A percentile compares a stretch with the other conserved stretches of the same genome.
Evolutionary conservation across 2,329 filamentous ascomycete genomes (phyloP).

Genomic region (Monosporascus cannonballus): DNA sequence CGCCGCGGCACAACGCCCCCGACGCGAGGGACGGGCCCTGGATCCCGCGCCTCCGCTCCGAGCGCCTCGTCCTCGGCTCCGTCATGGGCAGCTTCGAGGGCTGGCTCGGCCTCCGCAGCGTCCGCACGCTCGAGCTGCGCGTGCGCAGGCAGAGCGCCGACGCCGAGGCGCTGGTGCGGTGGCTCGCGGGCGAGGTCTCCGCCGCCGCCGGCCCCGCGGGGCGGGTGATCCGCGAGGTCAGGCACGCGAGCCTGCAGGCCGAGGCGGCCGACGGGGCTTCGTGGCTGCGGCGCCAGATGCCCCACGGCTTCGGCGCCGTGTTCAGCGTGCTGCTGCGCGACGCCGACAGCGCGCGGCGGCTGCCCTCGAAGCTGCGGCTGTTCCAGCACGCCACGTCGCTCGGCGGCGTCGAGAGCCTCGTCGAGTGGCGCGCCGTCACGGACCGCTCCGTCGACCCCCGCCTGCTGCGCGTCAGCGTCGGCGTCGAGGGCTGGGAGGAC

Average conservation of each 20-base stretch:
- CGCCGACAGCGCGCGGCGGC: conserved; percentile 51
- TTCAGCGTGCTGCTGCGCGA: conserved; percentile 67
- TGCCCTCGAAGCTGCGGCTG: conserved; percentile 73
- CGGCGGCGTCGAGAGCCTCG: conserved; percentile 89
- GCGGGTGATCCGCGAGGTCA: conserved; percentile 53
- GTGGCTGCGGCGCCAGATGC: conserved; percentile 88
- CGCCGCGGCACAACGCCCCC: conserved; percentile 33
- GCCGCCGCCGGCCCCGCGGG: conserved; percentile 34
- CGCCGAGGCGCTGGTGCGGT: conserved; percentile 63
- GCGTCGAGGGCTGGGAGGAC: conserved; percentile 83
- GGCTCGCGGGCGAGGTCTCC: conserved; percentile 46
- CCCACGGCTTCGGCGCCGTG: conserved; percentile 81
- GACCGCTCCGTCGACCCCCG: conserved; percentile 66
- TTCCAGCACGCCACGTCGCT: conserved; percentile 95
- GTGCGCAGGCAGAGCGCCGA: conserved; percentile 71
- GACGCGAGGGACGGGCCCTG: conserved; percentile 29
- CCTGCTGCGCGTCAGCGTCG: conserved; percentile 76
- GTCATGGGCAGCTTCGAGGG: conserved; percentile 88
- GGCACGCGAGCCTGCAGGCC: conserved; percentile 75
- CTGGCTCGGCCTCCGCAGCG: conserved; percentile 82
- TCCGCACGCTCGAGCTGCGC: conserved; percentile 80
- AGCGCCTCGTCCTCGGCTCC: conserved; percentile 71
- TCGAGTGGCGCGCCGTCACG: conserved; percentile 93
- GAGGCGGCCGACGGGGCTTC: conserved; percentile 44
- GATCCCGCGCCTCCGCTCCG: conserved; percentile 54